These are phyloP conservation scores for Pythium grandisporangium DNA, from an alignment of 352 stramenopile genomes.

Conservation along the genomic window DNA sequence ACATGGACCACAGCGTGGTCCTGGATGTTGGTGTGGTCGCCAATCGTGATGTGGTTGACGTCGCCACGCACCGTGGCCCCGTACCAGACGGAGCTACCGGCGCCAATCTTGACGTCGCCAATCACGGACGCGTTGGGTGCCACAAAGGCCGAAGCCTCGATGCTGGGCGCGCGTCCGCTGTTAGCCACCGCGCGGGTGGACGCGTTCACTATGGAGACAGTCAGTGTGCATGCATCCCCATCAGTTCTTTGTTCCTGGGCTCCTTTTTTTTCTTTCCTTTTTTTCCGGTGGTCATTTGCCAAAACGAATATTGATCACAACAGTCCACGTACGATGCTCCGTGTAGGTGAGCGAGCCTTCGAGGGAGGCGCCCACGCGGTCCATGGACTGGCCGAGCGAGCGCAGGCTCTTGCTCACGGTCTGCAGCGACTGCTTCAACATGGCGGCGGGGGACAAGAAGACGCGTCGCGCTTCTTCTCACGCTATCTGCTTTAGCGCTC, in stretches of 20 bases:
- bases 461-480: too few species aligned
- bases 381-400: slow-evolving; percentile 75
- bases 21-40: slow-evolving; percentile 89
- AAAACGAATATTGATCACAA: not conserved
- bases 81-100: slow-evolving; percentile 91
- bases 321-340: slow-evolving; percentile 70
- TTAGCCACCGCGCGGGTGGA: slow-evolving; percentile 77
- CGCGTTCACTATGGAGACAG: slow-evolving; percentile 50
- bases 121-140: slow-evolving; percentile 90
- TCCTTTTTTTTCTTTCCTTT: too few species aligned
- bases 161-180: slow-evolving; percentile 42
- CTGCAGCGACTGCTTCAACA: slow-evolving; percentile 59
- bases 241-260: too few species aligned
- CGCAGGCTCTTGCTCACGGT: slow-evolving; percentile 77
- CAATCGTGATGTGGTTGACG: slow-evolving; percentile 91
- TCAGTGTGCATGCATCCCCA: not conserved
- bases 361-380: slow-evolving; percentile 77
- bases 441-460: too few species aligned
- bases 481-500: too few species aligned
- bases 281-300: too few species aligned
- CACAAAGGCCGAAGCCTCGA: slow-evolving; percentile 70
- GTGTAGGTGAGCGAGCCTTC: slow-evolving; percentile 79
- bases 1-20: slow-evolving; percentile 92
- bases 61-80: slow-evolving; percentile 87
- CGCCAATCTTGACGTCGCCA: slow-evolving; percentile 89